Evolutionary conservation across 306 rosid species (phyloP), one percentile per base, ranked within the genome.

Genomic region (Cajanus cajan): DNA sequence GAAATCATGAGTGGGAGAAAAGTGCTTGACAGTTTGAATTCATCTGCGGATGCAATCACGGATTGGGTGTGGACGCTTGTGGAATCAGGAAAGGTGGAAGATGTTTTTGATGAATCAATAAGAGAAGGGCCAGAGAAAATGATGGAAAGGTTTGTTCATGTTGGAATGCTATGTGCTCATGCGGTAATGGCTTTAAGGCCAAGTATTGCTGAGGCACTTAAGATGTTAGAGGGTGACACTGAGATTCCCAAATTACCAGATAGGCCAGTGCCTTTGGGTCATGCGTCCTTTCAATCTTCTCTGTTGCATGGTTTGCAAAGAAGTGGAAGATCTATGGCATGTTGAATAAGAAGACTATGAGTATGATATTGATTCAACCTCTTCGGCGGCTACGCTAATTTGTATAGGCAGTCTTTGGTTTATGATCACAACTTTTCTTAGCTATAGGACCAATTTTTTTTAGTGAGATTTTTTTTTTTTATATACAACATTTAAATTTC

Each of bases 101-200:
- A 89, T 28, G 73, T 91, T 0, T 81, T 91, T 34, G 92, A 91
- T 12, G 77, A 87, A 68, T 50, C 84, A 6, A 73, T 86, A 25
- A 84, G 89, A 62, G 84, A 65, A 47, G 98, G 96, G 33, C 92
- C 97, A 25, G 82, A 81, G 39, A 85, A 87, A 12, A 79, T 94
- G 0, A 91, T 90, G 98, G 94, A 88, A 76, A 91, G 98, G 78
- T 94, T 86, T 84, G 98, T 89, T 10, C 85, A 63, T 22, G 97
- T 91, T 43, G 98, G 98, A 68, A 89, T 94, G 80, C 91, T 94
- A 0, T 94, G 98, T 85, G 92, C 96, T 78, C 97, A 94, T 82
- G 98, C 89, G 4, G 83, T 90, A 90, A 96, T 90, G 79, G 94
- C 91, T 0, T 88, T 94, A 12, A 90, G 97, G 77, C 98, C 98